Conservation (phyloP, 2,329 filamentous ascomycete species). For the Teratosphaeria pseudoeucalypti region DNA sequence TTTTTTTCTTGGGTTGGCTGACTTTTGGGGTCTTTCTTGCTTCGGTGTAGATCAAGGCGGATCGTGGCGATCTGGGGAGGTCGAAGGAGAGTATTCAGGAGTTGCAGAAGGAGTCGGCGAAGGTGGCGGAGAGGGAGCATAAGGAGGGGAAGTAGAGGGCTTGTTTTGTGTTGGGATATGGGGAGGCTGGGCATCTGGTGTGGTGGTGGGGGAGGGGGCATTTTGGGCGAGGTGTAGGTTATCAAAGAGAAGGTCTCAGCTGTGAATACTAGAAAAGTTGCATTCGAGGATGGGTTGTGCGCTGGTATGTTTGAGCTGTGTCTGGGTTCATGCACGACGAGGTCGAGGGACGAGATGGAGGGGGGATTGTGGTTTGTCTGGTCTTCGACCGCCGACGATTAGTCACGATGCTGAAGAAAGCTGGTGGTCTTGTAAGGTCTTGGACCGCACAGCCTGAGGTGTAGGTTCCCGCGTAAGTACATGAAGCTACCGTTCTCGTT, state of each 20-base stretch:
- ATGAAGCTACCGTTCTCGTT: too few species aligned
- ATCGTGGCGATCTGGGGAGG: slow-evolving; percentile 23
- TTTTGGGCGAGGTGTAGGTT: background rate
- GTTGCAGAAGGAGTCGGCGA: slow-evolving; percentile 26
- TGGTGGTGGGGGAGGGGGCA: background rate
- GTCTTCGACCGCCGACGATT: background rate
- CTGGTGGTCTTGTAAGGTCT: too few species aligned
- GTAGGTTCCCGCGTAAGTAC: too few species aligned
- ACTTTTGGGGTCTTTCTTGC: background rate
- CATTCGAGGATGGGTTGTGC: background rate
- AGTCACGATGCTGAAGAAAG: too few species aligned
- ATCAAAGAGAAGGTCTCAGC: background rate
- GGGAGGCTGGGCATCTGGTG: background rate
- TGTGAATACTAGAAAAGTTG: background rate
- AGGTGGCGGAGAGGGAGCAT: slow-evolving; percentile 20
- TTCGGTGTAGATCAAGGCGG: slow-evolving; percentile 24
- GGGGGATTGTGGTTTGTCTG: too few species aligned
- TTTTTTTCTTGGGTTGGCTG: background rate
- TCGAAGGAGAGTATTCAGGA: slow-evolving; percentile 22
- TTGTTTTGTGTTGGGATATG: background rate
- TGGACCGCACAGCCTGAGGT: too few species aligned
- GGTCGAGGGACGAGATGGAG: background rate
- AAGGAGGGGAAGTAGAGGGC: slow-evolving; percentile 2
- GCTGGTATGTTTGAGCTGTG: background rate
- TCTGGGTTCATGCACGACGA: background rate